Evolutionary conservation across 257 asterid species (phyloP).

Genomic region (Rhazya stricta): DNA sequence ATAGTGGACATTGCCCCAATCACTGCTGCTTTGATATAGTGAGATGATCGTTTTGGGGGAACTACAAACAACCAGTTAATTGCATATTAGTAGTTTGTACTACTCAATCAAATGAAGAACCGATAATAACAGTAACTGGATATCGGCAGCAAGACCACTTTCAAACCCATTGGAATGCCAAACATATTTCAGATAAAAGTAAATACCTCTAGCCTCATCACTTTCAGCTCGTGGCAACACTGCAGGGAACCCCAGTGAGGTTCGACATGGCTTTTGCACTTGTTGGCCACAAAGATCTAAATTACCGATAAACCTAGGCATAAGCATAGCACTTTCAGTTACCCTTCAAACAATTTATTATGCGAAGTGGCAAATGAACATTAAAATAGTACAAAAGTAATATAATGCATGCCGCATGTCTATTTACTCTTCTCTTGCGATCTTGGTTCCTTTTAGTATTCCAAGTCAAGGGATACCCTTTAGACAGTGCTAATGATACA

Average conservation of each 20-base stretch:
- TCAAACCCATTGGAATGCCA: background rate
- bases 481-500: background rate
- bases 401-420: background rate
- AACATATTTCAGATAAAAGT: background rate
- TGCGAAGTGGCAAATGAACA: background rate
- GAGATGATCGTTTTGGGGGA: constrained; percentile 59
- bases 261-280: constrained; percentile 81
- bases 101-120: background rate
- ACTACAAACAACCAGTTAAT: constrained; percentile 30
- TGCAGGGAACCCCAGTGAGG: constrained; percentile 95
- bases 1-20: constrained; percentile 73
- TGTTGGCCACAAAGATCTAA: constrained; percentile 96
- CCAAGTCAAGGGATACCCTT: background rate
- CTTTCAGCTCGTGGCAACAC: constrained; percentile 90
- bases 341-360: constrained; percentile 3
- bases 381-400: background rate
- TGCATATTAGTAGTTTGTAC: constrained; percentile 5
- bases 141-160: background rate
- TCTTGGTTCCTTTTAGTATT: background rate
- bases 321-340: constrained; percentile 36
- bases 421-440: background rate
- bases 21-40: constrained; percentile 63
- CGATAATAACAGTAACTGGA: background rate
- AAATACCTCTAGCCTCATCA: constrained; percentile 68
- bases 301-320: constrained; percentile 86